These are phyloP conservation scores for Spinellus fusiger DNA, from an alignment of 192 early-diverging fungal species.

Conservation along the genomic window DNA sequence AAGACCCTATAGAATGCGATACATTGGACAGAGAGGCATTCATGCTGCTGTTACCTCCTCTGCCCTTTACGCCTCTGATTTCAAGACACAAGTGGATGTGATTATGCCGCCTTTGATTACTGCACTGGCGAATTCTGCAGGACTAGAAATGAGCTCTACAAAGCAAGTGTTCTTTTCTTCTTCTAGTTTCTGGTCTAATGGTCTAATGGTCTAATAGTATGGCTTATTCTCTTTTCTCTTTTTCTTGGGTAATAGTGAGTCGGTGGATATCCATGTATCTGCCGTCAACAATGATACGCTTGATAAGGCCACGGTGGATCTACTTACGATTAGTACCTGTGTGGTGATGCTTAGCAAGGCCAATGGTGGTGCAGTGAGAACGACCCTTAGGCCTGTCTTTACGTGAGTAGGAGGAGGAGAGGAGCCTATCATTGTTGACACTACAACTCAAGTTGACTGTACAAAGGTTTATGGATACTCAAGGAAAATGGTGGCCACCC, in stretches of 20 bases:
- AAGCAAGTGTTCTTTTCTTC: too few relatives aligned
- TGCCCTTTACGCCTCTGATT: slow-evolving; percentile 57
- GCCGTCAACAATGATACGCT: background rate
- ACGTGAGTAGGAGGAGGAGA: background rate
- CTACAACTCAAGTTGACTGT: background rate
- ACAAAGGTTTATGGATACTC: slow-evolving; percentile 24
- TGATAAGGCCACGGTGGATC: background rate
- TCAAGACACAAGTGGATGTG: slow-evolving; percentile 53
- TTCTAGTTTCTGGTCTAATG: too few relatives aligned
- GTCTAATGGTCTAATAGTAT: too few relatives aligned
- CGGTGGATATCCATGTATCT: background rate
- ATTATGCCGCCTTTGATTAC: slow-evolving; percentile 49
- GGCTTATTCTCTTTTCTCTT: too few relatives aligned
- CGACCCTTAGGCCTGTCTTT: slow-evolving; percentile 10
- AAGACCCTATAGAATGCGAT: slow-evolving; percentile 17
- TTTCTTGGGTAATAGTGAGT: too few relatives aligned
- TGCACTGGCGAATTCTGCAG: slow-evolving; percentile 5
- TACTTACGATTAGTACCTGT: slow-evolving; percentile 1
- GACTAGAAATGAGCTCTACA: too few relatives aligned
- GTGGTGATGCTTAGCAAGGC: slow-evolving; percentile 5
- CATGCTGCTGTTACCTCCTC: slow-evolving; percentile 55
- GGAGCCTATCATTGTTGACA: background rate
- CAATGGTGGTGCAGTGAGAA: slow-evolving; percentile 13
- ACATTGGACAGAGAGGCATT: slow-evolving; percentile 56
- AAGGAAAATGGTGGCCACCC: slow-evolving; percentile 27